Percentiles rank a stretch among this genome's conserved stretches.
phyloP scores from a whole-genome alignment of 495 filamentous ascomycete genomes.

The Penicillium nucicola region DNA sequence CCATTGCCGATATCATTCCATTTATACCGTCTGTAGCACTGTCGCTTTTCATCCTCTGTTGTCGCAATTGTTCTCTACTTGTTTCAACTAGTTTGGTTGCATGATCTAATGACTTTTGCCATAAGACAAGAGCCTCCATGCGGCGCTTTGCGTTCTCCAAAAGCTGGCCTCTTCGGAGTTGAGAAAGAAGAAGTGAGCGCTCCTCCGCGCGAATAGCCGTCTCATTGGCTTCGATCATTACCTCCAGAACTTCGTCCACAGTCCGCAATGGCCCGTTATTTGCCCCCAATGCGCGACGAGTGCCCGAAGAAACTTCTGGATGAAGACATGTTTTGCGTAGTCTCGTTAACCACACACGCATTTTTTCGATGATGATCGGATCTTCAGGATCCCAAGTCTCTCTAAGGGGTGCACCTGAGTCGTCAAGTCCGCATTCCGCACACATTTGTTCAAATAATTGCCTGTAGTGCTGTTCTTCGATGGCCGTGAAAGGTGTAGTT shows the following conservation, averaged over 20 bases:
- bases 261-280: slow-evolving; percentile 68
- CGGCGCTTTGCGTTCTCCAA: slow-evolving; percentile 59
- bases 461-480: slow-evolving; percentile 86
- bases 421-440: slow-evolving; percentile 60
- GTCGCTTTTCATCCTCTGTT: slow-evolving; percentile 39
- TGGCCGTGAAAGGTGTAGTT: slow-evolving; percentile 78
- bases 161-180: slow-evolving; percentile 68
- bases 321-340: slow-evolving; percentile 87
- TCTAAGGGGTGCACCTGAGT: slow-evolving; percentile 55
- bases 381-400: slow-evolving; percentile 64
- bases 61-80: slow-evolving; percentile 56
- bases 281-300: slow-evolving; percentile 63
- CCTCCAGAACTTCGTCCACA: slow-evolving; percentile 76
- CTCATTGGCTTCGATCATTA: slow-evolving; percentile 85
- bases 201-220: slow-evolving; percentile 61
- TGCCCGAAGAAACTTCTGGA: slow-evolving; percentile 68
- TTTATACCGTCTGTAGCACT: slow-evolving; percentile 1
- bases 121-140: slow-evolving; percentile 61
- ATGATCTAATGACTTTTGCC: slow-evolving; percentile 57
- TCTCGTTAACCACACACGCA: slow-evolving; percentile 66
- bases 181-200: slow-evolving; percentile 56
- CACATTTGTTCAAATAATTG: slow-evolving; percentile 71
- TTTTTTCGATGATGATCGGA: slow-evolving; percentile 53
- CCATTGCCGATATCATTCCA: slow-evolving; percentile 11
- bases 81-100: slow-evolving; percentile 58